A percentile compares a stretch with the other conserved stretches of the same genome.
phyloP scores from a whole-genome alignment of 169 alveolate species.

The Theileria annulata region DNA sequence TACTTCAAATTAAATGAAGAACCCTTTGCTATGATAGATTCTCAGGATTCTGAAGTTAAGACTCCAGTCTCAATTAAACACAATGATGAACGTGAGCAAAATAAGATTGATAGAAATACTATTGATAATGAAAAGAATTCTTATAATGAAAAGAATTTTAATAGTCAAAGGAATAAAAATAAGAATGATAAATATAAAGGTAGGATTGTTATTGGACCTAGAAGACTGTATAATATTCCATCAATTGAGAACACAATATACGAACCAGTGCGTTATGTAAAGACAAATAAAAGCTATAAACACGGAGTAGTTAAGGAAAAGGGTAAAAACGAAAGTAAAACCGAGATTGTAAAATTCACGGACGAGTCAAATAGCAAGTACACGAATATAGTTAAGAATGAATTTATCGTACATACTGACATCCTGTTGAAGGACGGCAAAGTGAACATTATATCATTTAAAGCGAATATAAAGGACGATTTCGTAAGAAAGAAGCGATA shows the following conservation, averaged over 20 bases:
- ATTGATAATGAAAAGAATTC: background rate
- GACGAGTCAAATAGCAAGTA: slow-evolving; percentile 32
- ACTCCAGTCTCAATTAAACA: slow-evolving; percentile 1
- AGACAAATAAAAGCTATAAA: background rate
- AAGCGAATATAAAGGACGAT: slow-evolving; percentile 39
- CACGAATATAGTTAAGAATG: slow-evolving; percentile 29
- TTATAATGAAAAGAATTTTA: background rate
- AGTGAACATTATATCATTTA: slow-evolving; percentile 42
- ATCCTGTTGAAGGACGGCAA: slow-evolving; percentile 5
- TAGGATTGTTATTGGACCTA: slow-evolving; percentile 48
- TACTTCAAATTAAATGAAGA: slow-evolving; percentile 35
- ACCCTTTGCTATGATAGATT: slow-evolving; percentile 33
- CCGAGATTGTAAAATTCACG: slow-evolving; percentile 16
- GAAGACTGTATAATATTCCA: slow-evolving; percentile 56
- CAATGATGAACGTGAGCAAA: background rate
- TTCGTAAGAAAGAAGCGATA: slow-evolving; percentile 53
- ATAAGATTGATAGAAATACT: too few relatives aligned
- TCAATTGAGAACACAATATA: slow-evolving; percentile 19
- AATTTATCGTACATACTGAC: slow-evolving; percentile 60
- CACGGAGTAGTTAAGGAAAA: background rate
- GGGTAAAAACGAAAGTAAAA: background rate
- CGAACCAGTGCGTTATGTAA: slow-evolving; percentile 15
- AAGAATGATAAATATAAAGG: background rate
- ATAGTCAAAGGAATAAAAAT: background rate
- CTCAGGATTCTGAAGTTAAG: slow-evolving; percentile 32